These are phyloP conservation scores for Colletotrichum agaves DNA, from an alignment of 2,329 filamentous ascomycete species.

Conservation along the genomic window DNA sequence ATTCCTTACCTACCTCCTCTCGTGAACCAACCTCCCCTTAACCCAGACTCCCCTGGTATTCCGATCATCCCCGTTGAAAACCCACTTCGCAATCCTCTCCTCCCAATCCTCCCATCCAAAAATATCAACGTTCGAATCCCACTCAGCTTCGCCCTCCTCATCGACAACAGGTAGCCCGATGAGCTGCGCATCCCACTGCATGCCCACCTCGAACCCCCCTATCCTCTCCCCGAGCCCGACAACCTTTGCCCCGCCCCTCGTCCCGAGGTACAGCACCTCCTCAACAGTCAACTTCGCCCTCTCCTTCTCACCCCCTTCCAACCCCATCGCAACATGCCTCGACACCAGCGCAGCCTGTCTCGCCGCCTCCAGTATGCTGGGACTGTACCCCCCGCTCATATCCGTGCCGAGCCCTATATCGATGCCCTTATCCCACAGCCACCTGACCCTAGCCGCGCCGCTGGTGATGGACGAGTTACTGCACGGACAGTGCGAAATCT, in stretches of 20 bases:
- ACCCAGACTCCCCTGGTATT: constrained; percentile 94
- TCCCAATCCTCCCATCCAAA: constrained; percentile 94
- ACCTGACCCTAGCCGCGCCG: constrained; percentile 80
- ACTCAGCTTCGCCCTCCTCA: constrained; percentile 51
- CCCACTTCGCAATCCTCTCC: constrained; percentile 90
- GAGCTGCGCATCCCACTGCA: constrained; percentile 92
- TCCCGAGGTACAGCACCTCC: constrained; percentile 88
- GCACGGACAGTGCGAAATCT: constrained; percentile 87
- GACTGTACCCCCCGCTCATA: constrained; percentile 86
- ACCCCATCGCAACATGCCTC: constrained; percentile 72
- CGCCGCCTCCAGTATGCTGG: constrained; percentile 84
- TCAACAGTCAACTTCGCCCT: constrained; percentile 79
- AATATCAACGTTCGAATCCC: constrained; percentile 78
- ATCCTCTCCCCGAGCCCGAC: constrained; percentile 78
- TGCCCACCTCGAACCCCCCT: constrained; percentile 86
- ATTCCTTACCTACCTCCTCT: constrained; percentile 45
- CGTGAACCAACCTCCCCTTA: constrained; percentile 82
- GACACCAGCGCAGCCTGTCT: constrained; percentile 84
- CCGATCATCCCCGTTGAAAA: constrained; percentile 92
- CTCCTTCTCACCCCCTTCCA: constrained; percentile 52
- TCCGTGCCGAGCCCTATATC: constrained; percentile 91
- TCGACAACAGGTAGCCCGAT: constrained; percentile 69
- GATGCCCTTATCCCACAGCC: constrained; percentile 78
- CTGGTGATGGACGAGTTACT: constrained; percentile 86
- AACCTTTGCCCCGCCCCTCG: constrained; percentile 85